Evolutionary conservation across 257 asterid genomes (phyloP).

Genomic region (Solanum appendiculatum): DNA sequence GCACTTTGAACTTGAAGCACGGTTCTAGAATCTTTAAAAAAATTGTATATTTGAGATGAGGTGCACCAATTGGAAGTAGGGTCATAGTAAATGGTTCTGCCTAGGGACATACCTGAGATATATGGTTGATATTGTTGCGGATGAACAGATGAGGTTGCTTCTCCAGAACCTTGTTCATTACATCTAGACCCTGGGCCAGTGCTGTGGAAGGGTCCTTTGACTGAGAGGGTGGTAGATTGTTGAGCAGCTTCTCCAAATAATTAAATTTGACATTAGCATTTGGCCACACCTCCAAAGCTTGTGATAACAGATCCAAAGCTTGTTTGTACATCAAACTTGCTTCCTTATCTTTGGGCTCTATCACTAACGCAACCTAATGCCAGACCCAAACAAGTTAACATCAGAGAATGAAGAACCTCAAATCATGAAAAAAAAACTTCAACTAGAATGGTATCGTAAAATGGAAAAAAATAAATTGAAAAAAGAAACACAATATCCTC

Average conservation of each 20-base stretch:
- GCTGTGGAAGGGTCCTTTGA: constrained; percentile 99
- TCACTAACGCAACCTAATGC: constrained; percentile 82
- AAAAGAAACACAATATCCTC: background rate
- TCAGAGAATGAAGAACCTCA: background rate
- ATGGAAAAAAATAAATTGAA: background rate
- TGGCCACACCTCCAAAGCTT: constrained; percentile 99
- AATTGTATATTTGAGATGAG: background rate
- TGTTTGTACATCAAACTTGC: constrained; percentile 96
- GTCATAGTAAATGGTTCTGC: constrained; percentile 5
- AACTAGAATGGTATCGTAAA: background rate
- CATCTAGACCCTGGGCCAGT: constrained; percentile 95
- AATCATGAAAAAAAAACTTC: background rate
- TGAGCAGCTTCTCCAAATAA: constrained; percentile 94
- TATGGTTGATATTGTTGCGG: constrained; percentile 86
- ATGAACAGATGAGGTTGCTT: constrained; percentile 95
- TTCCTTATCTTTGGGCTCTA: constrained; percentile 98
- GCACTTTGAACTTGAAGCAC: constrained; percentile 95
- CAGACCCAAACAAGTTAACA: constrained; percentile 2
- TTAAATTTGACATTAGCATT: constrained; percentile 96
- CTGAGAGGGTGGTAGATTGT: constrained; percentile 90
- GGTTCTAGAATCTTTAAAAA: constrained; percentile 87
- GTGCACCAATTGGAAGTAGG: background rate
- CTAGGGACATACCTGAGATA: constrained; percentile 62
- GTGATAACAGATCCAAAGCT: constrained; percentile 93
- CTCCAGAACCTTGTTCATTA: constrained; percentile 97